Base-by-base conservation (phyloP, 192 early-diverging fungal genomes). In the Mortierella claussenii region DNA sequence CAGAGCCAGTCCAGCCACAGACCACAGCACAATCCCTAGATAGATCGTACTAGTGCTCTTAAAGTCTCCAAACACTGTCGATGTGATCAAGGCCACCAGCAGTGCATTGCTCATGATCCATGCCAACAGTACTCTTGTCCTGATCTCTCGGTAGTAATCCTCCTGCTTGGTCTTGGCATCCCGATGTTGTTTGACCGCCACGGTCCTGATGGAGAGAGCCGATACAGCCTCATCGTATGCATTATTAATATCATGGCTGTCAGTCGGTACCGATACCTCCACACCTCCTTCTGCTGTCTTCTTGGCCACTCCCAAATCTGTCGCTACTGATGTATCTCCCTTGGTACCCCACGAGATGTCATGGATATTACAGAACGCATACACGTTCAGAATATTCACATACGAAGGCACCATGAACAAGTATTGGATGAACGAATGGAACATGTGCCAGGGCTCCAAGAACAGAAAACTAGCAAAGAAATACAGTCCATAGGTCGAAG, bases 281-380 rank as follows among this genome's bases (percentile, higher is more conserved):
- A 83, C 81, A 28, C 70, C 63, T 37, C 70, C 63, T 43, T 80
- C 71, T 3, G 69, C 49, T 1, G 79, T 67, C 54, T 80, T 80
- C 34, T 68, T 78, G 42, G 80, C 82, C 10, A 80, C 78, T 47
- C 84, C 87, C 3, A 88, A 70, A 59, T 86, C 82, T 21, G 65
- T 59, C 21, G 60, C 34, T 13, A 59, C 60, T 3, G 60, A 49
- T 52, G 61, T 94, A 83, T 93, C 93, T 66, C 95, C 93, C 82
- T 96, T 96, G 20, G 95, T 96, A 42, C 95, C 96, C 96, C 95
- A 97, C 0, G 93, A 92, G 57, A 97, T 93, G 65, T 96, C 96
- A 82, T 96, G 95, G 0, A 93, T 91, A 87, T 97, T 97, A 63
- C 92, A 94, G 81, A 95, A 96, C 8, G 95, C 92, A 47, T 96